A percentile compares a stretch with the other conserved stretches of the same genome.
Evolutionary conservation across 2,329 filamentous ascomycete genomes (phyloP).

Genomic region (Xylariaceae sp.): DNA sequence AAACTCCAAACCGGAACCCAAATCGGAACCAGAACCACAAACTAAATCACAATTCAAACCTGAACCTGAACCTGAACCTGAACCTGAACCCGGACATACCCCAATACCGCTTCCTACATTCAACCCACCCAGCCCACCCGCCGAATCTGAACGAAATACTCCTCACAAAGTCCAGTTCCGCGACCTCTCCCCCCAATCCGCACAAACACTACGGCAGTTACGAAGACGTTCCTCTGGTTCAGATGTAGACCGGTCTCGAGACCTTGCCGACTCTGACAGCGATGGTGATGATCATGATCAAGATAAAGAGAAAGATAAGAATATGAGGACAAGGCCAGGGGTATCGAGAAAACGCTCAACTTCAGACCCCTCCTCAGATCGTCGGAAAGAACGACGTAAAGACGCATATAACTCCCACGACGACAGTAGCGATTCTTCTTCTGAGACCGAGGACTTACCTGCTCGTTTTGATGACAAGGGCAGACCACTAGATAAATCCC

Average conservation of each 20-base stretch:
- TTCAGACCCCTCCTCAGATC: slow-evolving; percentile 22
- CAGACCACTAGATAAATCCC: slow-evolving; percentile 18
- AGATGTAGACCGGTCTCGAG: no score
- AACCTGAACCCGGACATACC: no score
- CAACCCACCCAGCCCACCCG: slow-evolving; percentile 1
- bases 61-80: no score
- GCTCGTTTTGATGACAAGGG: slow-evolving; percentile 30
- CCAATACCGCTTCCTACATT: no score
- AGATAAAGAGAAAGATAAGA: no score
- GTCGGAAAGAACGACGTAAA: no score
- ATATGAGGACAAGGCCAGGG: not conserved
- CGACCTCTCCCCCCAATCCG: slow-evolving; percentile 30
- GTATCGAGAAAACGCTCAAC: slow-evolving; percentile 18
- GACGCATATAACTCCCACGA: no score
- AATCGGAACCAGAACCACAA: slow-evolving; percentile 3
- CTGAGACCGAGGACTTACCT: slow-evolving; percentile 30
- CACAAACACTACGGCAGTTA: slow-evolving; percentile 25
- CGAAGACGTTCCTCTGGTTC: no score
- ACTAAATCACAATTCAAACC: no score
- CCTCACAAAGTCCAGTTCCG: slow-evolving; percentile 26
- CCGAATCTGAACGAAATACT: slow-evolving; percentile 9
- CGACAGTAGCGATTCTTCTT: no score
- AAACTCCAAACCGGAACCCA: slow-evolving; percentile 4
- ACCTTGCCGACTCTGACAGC: no score
- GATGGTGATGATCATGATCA: no score